phyloP scores from a whole-genome alignment of 2,329 filamentous ascomycete genomes.

The Sporothrix globosa region DNA sequence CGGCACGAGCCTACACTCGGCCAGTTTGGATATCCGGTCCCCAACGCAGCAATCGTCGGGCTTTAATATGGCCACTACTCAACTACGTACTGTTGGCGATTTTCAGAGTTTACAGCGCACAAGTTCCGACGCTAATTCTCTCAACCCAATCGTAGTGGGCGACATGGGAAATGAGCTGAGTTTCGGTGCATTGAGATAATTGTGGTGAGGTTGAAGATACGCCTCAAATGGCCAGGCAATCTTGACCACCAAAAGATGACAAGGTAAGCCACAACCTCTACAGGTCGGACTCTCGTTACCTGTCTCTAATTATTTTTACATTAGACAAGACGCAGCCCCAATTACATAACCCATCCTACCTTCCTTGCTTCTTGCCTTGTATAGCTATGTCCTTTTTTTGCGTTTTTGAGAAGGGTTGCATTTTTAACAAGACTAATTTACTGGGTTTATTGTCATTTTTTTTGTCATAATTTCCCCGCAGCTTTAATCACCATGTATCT shows the following conservation, averaged over 20 bases:
- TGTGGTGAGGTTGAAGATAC: neutral
- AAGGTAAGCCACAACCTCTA: no score
- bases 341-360: no score
- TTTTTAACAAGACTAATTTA: no score
- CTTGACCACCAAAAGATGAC: neutral
- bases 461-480: no score
- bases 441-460: no score
- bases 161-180: conserved; percentile 48
- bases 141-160: conserved; percentile 45
- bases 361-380: no score
- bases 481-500: no score
- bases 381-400: no score
- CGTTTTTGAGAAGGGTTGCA: no score
- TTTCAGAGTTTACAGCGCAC: conserved; percentile 56
- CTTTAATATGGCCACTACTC: conserved; percentile 47
- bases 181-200: conserved; percentile 46
- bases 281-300: no score
- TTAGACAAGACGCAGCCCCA: no score
- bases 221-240: neutral
- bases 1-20: conserved; percentile 30
- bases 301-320: no score
- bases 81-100: conserved; percentile 52
- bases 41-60: conserved; percentile 47
- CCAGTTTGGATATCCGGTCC: conserved; percentile 44
- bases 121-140: conserved; percentile 47